Base-by-base conservation (phyloP, 2,329 filamentous ascomycete species). In the Diplodia corticola region DNA sequence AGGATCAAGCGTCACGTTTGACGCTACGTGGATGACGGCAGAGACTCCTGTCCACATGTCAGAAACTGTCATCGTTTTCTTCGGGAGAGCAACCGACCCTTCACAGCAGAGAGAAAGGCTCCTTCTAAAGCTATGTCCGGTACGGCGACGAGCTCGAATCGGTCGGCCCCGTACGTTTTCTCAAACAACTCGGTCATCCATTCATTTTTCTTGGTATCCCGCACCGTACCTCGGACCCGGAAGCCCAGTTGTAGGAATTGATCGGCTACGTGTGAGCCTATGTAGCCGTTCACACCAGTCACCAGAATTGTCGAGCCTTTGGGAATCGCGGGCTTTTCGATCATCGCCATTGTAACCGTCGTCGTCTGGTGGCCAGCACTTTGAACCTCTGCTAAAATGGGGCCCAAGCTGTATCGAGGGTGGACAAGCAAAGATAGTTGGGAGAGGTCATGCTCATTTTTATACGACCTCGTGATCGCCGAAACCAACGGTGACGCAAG, bases 1-100 rank as follows among this genome's bases (percentile, higher is more conserved):
- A 0, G 72, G 67, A 40, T 72, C 73, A 54, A 81, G 78, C 1
- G 72, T 75, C 1, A 80, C 67, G 24, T 80, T 75, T 13, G 78
- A 77, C 0, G 83, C 83, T 9, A 81, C 73, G 67, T 84, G 83
- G 20, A 80, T 74, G 61, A 85, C 75, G 4, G 79, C 80, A 1
- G 75, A 72, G 17, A 76, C 75, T 22, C 78, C 78, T 78, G 26
- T 20, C 51, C 4, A 12, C 7, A 35, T 15, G 7, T 35, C 33
- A 50, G 48, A 10, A 26, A 26, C 22, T 6, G 12, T 10, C 0
- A 4, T 10, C 2, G 63, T n/a, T n/a, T 9, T 5, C 17, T 9
- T 37, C 10, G 33, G 26, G 4, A 22, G 40, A 40, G 37, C 33
- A 24, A 50, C 28, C 37, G 55, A 35, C 74, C 73, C 69, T 75